Evolutionary conservation across 345 rosid species (phyloP).

Genomic region (Angophora floribunda): DNA sequence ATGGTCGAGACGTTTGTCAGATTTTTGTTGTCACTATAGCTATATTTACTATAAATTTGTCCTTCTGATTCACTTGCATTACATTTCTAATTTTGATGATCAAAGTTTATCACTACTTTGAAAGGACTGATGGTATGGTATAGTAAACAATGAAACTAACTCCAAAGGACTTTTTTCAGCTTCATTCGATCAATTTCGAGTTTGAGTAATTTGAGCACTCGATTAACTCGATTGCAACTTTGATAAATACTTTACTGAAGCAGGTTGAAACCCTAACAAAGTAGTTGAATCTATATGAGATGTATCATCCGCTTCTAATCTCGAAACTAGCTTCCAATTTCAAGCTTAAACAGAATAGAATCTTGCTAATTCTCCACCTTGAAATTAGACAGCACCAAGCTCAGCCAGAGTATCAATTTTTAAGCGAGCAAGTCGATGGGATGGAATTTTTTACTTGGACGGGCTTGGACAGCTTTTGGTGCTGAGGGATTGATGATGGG

Average conservation of each 20-base stretch:
- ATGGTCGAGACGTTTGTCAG: background rate
- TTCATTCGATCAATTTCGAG: background rate
- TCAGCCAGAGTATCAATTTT: background rate
- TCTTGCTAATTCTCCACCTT: background rate
- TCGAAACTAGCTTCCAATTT: background rate
- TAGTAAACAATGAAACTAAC: background rate
- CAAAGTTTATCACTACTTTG: background rate
- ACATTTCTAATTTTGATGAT: background rate
- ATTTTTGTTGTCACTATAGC: background rate
- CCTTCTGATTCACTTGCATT: background rate
- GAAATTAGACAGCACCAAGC: background rate
- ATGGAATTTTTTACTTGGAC: background rate
- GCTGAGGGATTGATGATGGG: background rate
- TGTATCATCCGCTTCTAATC: background rate
- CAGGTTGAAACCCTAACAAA: background rate
- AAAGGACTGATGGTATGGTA: background rate
- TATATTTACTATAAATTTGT: background rate
- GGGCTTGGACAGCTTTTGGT: background rate
- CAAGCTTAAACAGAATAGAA: background rate
- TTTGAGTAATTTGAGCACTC: background rate
- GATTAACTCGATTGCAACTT: background rate
- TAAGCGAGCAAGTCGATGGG: background rate
- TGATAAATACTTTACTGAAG: background rate
- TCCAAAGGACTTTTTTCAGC: no score
- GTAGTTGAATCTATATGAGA: background rate